These are phyloP conservation scores for Psidium friedrichsthalianum DNA, from an alignment of 345 rosid species.

Conservation along the genomic window DNA sequence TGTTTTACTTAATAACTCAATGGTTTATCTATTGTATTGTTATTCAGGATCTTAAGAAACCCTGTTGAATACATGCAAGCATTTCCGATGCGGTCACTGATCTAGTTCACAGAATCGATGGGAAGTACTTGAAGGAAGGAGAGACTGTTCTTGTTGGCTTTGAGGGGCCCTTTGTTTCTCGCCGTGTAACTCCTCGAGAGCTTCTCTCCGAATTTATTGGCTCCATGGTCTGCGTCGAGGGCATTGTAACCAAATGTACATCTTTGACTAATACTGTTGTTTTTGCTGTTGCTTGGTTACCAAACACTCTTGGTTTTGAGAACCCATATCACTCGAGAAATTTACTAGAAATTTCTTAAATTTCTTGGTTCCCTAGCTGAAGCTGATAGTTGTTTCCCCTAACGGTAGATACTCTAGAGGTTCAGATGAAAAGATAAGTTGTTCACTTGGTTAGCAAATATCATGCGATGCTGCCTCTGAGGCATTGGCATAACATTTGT, in stretches of 20 bases:
- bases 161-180: conserved; percentile 95
- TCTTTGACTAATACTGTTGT: background rate
- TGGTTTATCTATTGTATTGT: background rate
- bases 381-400: background rate
- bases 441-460: background rate
- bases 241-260: conserved; percentile 91
- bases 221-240: conserved; percentile 91
- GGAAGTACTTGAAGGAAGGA: conserved; percentile 76
- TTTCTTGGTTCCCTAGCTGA: background rate
- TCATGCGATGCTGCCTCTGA: background rate
- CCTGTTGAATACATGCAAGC: conserved; percentile 89
- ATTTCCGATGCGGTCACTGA: conserved; percentile 91
- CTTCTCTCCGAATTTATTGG: conserved; percentile 94
- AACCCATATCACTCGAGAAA: background rate
- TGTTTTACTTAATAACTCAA: background rate
- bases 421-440: background rate
- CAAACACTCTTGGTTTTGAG: background rate
- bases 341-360: background rate
- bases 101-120: conserved; percentile 53
- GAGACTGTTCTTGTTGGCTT: conserved; percentile 78
- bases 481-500: background rate
- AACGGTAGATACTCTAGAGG: background rate
- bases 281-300: background rate
- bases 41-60: conserved; percentile 56
- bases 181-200: conserved; percentile 84